Percentiles rank a stretch among this genome's conserved stretches.
phyloP scores from a whole-genome alignment of 805 yeast species.

The Metschnikowia arizonensis region DNA sequence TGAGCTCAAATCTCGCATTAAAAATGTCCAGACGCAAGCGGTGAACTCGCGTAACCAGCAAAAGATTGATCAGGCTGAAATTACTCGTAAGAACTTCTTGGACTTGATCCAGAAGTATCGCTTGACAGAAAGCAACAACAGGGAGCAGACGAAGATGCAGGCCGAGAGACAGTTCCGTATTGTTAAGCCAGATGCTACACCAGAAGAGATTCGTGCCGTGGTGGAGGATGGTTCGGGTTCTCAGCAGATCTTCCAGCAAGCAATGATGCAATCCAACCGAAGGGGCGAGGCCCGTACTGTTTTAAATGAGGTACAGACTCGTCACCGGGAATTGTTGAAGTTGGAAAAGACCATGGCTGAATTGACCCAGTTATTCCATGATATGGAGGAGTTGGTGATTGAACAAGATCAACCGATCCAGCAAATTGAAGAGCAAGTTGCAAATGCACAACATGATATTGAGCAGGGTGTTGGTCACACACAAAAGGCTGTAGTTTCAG shows the following conservation, averaged over 20 bases:
- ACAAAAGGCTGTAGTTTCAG: slow-evolving; percentile 80
- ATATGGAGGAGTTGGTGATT: slow-evolving; percentile 93
- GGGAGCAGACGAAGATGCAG: slow-evolving; percentile 77
- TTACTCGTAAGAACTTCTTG: slow-evolving; percentile 79
- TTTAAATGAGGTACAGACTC: slow-evolving; percentile 88
- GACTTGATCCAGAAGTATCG: slow-evolving; percentile 83
- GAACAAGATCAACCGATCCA: slow-evolving; percentile 90
- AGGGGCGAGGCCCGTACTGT: slow-evolving; percentile 95
- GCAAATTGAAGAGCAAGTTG: slow-evolving; percentile 76
- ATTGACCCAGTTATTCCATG: slow-evolving; percentile 88
- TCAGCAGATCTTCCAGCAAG: slow-evolving; percentile 92
- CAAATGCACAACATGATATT: slow-evolving; percentile 80
- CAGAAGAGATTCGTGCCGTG: slow-evolving; percentile 78
- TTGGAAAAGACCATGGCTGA: slow-evolving; percentile 95
- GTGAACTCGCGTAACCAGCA: slow-evolving; percentile 59
- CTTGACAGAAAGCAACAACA: slow-evolving; percentile 78
- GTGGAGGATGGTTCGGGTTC: slow-evolving; percentile 73
- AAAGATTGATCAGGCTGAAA: slow-evolving; percentile 87
- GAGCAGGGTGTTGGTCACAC: slow-evolving; percentile 95
- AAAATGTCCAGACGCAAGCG: slow-evolving; percentile 67
- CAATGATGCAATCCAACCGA: slow-evolving; percentile 78
- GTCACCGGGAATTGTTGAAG: slow-evolving; percentile 92
- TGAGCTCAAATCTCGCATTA: slow-evolving; percentile 70
- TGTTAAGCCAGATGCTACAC: slow-evolving; percentile 81
- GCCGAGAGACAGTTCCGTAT: slow-evolving; percentile 92